phyloP scores from a whole-genome alignment of 345 rosid genomes.

The Euphorbia pulcherrima region DNA sequence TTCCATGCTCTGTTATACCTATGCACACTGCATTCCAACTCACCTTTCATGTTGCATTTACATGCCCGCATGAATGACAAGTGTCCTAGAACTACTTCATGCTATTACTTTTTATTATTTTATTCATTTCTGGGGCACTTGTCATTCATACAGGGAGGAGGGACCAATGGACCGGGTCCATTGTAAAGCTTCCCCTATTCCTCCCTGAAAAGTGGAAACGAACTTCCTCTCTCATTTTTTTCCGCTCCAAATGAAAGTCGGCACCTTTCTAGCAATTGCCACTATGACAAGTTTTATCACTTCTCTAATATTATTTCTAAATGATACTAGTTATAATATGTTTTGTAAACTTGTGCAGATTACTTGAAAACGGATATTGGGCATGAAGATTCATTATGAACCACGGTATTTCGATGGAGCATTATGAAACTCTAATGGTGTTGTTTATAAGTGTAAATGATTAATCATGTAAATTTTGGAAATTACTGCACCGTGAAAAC shows the following conservation, averaged over 20 bases:
- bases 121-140: too few relatives aligned
- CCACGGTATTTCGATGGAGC: constrained; percentile 16
- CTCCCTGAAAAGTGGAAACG: not conserved
- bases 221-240: not conserved
- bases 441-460: constrained; percentile 33
- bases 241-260: not conserved
- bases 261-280: not conserved
- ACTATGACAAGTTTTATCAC: not conserved
- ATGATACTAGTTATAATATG: not conserved
- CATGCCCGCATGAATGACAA: too few relatives aligned
- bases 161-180: too few relatives aligned
- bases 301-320: not conserved
- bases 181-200: too few relatives aligned
- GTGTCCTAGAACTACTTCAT: too few relatives aligned
- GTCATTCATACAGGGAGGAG: too few relatives aligned
- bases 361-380: not conserved
- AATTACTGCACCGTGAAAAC: constrained; percentile 10
- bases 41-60: too few relatives aligned
- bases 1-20: not conserved
- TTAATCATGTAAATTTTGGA: constrained; percentile 37
- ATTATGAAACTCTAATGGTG: constrained; percentile 14
- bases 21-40: not conserved
- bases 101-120: too few relatives aligned
- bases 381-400: constrained; percentile 4
- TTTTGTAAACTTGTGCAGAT: constrained; percentile 36